phyloP scores from a whole-genome alignment of 768 basidiomycete genomes.

The Xerocomellus chrysenteron region DNA sequence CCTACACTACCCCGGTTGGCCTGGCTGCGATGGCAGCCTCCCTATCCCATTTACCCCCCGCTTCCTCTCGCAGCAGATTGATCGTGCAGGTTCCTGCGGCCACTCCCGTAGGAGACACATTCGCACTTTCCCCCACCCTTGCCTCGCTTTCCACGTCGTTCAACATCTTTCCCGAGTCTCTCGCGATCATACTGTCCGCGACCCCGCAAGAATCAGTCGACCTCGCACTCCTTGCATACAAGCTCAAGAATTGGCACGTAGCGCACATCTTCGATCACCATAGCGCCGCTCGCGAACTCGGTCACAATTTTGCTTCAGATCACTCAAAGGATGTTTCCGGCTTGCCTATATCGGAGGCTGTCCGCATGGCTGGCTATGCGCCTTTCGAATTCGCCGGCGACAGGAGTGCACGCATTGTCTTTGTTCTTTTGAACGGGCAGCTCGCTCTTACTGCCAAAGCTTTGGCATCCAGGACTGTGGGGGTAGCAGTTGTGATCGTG shows the following conservation, averaged over 20 bases:
- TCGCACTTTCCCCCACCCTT: conserved; percentile 77
- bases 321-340: conserved; percentile 30
- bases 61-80: conserved; percentile 63
- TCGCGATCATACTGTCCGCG: conserved; percentile 78
- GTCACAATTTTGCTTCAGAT: conserved; percentile 48
- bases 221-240: conserved; percentile 75
- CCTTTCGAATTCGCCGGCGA: conserved; percentile 79
- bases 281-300: conserved; percentile 72
- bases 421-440: conserved; percentile 77
- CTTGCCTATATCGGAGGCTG: conserved; percentile 44
- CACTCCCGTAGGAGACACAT: conserved; percentile 59
- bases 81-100: conserved; percentile 83
- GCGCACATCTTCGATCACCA: conserved; percentile 92
- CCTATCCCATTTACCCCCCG: conserved; percentile 66
- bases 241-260: conserved; percentile 62
- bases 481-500: conserved; percentile 67
- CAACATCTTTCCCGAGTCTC: conserved; percentile 58
- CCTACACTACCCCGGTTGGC: conserved; percentile 82
- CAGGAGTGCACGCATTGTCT: conserved; percentile 54
- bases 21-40: conserved; percentile 81
- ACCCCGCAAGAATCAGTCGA: conserved; percentile 82
- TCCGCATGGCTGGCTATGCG: conserved; percentile 62
- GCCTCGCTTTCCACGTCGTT: conserved; percentile 62
- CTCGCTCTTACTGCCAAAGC: conserved; percentile 64
- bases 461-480: conserved; percentile 40